These are phyloP conservation scores for Didymella glomerata DNA, from an alignment of 2,329 filamentous ascomycete species.

Conservation along the genomic window DNA sequence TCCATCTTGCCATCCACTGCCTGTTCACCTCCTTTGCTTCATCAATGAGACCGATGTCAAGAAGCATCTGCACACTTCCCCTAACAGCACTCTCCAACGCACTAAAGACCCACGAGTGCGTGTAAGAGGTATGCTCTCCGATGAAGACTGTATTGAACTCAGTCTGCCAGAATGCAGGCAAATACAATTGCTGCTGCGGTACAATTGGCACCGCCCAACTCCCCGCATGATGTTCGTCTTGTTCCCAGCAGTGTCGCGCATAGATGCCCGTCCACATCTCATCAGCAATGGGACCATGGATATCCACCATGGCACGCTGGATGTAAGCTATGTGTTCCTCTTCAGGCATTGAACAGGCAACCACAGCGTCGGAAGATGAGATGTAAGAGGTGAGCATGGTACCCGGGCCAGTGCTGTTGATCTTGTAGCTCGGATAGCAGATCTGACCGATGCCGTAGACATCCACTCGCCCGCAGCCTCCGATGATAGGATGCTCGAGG, in stretches of 20 bases:
- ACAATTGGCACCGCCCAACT: slow-evolving; percentile 67
- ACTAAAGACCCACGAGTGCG: slow-evolving; percentile 71
- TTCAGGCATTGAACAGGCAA: slow-evolving; percentile 59
- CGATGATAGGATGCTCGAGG: slow-evolving; percentile 62
- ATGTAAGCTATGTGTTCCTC: slow-evolving; percentile 68
- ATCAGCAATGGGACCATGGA: slow-evolving; percentile 65
- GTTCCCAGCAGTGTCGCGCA: slow-evolving; percentile 69
- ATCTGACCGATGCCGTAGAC: slow-evolving; percentile 66
- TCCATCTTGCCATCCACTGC: slow-evolving; percentile 73
- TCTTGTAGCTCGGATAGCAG: slow-evolving; percentile 71
- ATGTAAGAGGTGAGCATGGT: slow-evolving; percentile 66
- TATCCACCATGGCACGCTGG: slow-evolving; percentile 68
- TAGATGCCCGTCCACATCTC: slow-evolving; percentile 70
- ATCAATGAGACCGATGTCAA: slow-evolving; percentile 69
- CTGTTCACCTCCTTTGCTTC: slow-evolving; percentile 69
- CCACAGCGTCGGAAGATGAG: slow-evolving; percentile 52
- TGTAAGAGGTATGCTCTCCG: slow-evolving; percentile 71
- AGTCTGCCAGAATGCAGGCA: slow-evolving; percentile 73
- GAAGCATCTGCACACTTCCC: slow-evolving; percentile 67
- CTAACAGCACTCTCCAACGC: slow-evolving; percentile 71
- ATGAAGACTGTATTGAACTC: slow-evolving; percentile 71
- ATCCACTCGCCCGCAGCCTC: slow-evolving; percentile 66
- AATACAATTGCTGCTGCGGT: slow-evolving; percentile 71
- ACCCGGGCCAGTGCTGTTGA: slow-evolving; percentile 66
- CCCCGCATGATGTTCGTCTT: slow-evolving; percentile 65